Base-by-base conservation (phyloP, 2,329 filamentous ascomycete genomes). In the Trichothecium roseum region DNA sequence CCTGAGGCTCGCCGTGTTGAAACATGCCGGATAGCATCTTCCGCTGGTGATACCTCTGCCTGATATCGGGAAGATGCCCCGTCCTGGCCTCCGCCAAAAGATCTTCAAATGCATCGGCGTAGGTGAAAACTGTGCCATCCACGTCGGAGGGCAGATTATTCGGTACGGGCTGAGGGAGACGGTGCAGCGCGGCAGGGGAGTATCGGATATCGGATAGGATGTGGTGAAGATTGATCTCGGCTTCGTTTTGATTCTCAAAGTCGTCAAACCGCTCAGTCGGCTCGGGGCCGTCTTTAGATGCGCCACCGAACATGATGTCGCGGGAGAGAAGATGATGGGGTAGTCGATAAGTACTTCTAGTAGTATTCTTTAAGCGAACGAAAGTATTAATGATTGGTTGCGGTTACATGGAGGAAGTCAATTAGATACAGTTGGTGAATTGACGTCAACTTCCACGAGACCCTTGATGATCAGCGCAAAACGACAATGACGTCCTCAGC, bases 41-140 rank as follows among this genome's bases (percentile, higher is more conserved):
- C 32, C 56, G 53, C 41, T 60, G 55, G 24, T 56, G 46, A 36
- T 57, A 50, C 30, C 53, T 52, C 2, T 45, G 48, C 10, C 44
- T 42, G 16, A 69, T 60, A 15, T 65, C 56, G 4, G 59, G 56
- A 15, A 74, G 50, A 3, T 53, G 49, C 6, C 56, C 53, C 4
- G 62, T 62, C 12, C 61, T 57, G n/a, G 59, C 61, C 14, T 62
- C 60, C n/a, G 56, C 54, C 10, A 76, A 55, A 13, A 77, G 61
- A 41, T 76, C 72, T 45, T 76, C 71, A 41, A 75, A 74, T 32
- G 72, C 71, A 42, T 75, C 70, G 22, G 66, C 58, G 42, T 72
- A 76, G 8, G 66, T 69, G 45, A 72, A 72, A 24, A 56, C 45
- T 28, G 46, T 49, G 10, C 52, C 32, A 37, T 64, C 57, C 22